These are phyloP conservation scores for Chlamydomonas sp. DNA, from an alignment of 139 green algal species.

Conservation along the genomic window DNA sequence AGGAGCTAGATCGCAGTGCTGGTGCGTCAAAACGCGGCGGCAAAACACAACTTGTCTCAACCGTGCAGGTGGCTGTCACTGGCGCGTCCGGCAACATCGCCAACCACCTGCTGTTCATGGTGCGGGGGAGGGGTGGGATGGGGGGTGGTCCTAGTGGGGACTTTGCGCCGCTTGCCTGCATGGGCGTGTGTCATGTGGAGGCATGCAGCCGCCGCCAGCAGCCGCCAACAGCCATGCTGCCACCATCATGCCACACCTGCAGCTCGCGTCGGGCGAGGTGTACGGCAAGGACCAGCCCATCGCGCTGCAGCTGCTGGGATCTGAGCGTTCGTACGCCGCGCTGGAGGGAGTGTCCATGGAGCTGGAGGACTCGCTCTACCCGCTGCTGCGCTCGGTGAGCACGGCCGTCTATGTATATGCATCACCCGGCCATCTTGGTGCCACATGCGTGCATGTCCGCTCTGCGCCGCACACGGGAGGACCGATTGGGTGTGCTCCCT, in stretches of 20 bases:
- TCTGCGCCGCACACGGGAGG: too few relatives aligned
- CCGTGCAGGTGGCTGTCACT: conserved; percentile 53
- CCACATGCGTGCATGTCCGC: neutral
- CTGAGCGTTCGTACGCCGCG: conserved; percentile 59
- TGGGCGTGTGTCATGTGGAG: too few relatives aligned
- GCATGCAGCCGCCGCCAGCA: too few relatives aligned
- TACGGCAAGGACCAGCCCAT: conserved; percentile 86
- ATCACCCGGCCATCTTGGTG: neutral
- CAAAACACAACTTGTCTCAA: conserved; percentile 17
- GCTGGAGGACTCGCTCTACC: conserved; percentile 91
- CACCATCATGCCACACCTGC: too few relatives aligned
- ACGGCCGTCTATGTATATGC: too few relatives aligned
- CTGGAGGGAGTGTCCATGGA: conserved; percentile 93
- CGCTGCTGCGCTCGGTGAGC: conserved; percentile 68
- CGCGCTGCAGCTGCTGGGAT: conserved; percentile 74
- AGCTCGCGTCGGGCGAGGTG: conserved; percentile 67
- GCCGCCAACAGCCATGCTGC: too few relatives aligned
- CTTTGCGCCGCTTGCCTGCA: too few relatives aligned
- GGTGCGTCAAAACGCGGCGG: neutral
- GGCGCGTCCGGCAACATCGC: conserved; percentile 82
- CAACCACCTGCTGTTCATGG: conserved; percentile 58
- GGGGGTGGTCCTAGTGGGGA: too few relatives aligned
- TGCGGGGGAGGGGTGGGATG: too few relatives aligned
- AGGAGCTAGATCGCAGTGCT: neutral
- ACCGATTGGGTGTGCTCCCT: too few relatives aligned